Base-by-base conservation (phyloP, 805 yeast species). In the Metschnikowia hibisci region DNA sequence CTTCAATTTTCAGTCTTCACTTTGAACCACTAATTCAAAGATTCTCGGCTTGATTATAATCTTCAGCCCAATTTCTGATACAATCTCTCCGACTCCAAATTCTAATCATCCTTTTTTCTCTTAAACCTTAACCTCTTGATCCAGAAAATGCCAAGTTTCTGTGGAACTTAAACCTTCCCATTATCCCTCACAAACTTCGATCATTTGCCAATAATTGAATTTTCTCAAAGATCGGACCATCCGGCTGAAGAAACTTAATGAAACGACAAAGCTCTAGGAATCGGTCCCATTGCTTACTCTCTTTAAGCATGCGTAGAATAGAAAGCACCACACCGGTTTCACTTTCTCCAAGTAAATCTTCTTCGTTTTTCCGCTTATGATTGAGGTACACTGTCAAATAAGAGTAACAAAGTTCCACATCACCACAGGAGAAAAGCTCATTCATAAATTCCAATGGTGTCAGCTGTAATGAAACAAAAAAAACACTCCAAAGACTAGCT, bases 231-330 rank as follows among this genome's bases (percentile, higher is more conserved):
- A 67, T 52, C 16, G 52, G 61, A 6, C 73, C 66, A 26, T 71
- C 58, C 3, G 71, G 73, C 44, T 71, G 80, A 28, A 78, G 63
- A 13, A 78, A 54, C 52, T 78, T 78, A 42, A 78, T 69, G 50
- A 76, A 78, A 38, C 82, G 62, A 41, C 80, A 66, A 43, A 78
- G 59, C 49, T 78, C 82, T 55, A 76, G 77, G 32, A 80, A 72
- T 54, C 78, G 74, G 34, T 74, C 80, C 68, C 76, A 78, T 40
- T 59, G 60, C 43, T 67, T 64, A n/a, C 64, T 63, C 6, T 56
- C 54, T 29, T 62, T 62, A 39, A 78, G 61, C 59, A 73, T 70
- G 41, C 61, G 57, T 34, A 78, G 61, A 11, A 77, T 75, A 41
- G 69, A 59, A 27, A 68, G 52, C 15, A 76, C 69, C 42, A 77